These are phyloP conservation scores for Isatis lusitanica DNA, from an alignment of 441 rosid genomes.

Conservation along the genomic window DNA sequence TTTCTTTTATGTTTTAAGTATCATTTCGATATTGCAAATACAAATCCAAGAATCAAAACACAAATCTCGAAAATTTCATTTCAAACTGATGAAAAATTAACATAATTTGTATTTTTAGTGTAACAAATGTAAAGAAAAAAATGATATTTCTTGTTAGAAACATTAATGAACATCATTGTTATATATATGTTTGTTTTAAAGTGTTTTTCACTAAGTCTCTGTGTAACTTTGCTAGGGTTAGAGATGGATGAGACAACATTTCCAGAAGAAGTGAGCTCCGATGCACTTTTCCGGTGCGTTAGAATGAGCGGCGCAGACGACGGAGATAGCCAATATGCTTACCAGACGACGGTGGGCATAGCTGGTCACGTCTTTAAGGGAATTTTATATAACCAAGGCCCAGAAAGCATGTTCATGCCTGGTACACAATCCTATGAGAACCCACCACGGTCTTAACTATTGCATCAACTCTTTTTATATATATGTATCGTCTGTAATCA, in stretches of 20 bases:
- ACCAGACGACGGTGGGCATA: slow-evolving; percentile 47
- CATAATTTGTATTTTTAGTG: not conserved
- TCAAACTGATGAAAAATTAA: not conserved
- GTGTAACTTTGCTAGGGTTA: slow-evolving; percentile 35
- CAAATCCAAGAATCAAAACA: not conserved
- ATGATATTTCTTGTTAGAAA: not conserved
- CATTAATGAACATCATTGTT: not conserved
- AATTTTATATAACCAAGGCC: slow-evolving; percentile 58
- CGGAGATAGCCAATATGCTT: slow-evolving; percentile 43
- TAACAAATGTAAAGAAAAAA: not conserved
- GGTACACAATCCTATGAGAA: slow-evolving; percentile 5
- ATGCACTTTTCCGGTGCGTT: slow-evolving; percentile 49
- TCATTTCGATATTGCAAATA: not conserved
- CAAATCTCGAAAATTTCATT: not conserved
- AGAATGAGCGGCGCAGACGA: slow-evolving; percentile 44
- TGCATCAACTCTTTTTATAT: not conserved
- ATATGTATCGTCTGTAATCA: not conserved
- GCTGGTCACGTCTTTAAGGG: slow-evolving; percentile 58
- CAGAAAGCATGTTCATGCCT: slow-evolving; percentile 10
- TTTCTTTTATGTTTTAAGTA: not conserved
- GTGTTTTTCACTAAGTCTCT: not conserved
- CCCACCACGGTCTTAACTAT: not conserved
- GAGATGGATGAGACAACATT: slow-evolving; percentile 36
- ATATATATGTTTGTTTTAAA: not conserved
- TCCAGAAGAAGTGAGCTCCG: slow-evolving; percentile 51